These are phyloP conservation scores for Aspergillus sp. DNA, from an alignment of 2,329 filamentous ascomycete species.

Conservation along the genomic window DNA sequence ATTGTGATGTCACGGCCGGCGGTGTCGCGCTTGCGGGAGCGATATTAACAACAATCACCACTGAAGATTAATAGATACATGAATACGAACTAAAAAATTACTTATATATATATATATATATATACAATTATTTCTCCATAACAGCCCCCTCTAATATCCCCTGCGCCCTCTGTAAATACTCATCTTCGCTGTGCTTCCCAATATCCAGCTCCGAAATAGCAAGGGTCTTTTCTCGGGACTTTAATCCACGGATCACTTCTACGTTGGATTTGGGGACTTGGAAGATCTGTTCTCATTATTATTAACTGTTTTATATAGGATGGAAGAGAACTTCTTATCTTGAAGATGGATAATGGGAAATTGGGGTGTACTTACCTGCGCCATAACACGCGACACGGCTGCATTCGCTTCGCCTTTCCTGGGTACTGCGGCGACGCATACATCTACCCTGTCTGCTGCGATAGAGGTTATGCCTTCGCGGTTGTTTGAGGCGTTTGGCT, in stretches of 20 bases:
- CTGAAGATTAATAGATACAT: too few relatives aligned
- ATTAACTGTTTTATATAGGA: too few relatives aligned
- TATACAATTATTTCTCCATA: conserved; percentile 5
- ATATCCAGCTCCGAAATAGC: conserved; percentile 33
- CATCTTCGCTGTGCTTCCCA: conserved; percentile 33
- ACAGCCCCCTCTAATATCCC: conserved; percentile 23
- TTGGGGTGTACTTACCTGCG: conserved; percentile 55
- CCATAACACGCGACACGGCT: conserved; percentile 64
- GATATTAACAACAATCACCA: neutral
- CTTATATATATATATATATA: too few relatives aligned
- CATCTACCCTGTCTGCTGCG: conserved; percentile 58
- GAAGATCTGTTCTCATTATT: conserved; percentile 49
- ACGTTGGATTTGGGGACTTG: conserved; percentile 65
- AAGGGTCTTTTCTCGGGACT: conserved; percentile 66
- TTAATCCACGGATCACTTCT: conserved; percentile 63
- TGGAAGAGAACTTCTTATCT: too few relatives aligned
- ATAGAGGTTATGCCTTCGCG: conserved; percentile 63
- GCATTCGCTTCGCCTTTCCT: conserved; percentile 69
- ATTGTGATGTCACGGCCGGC: conserved; percentile 22
- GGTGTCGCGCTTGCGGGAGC: neutral
- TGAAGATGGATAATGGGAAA: too few relatives aligned
- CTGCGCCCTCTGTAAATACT: conserved; percentile 25
- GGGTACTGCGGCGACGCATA: conserved; percentile 67
- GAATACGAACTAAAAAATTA: too few relatives aligned
- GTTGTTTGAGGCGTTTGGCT: conserved; percentile 63